Evolutionary conservation across 2,329 filamentous ascomycete species (phyloP).

Genomic region (Paracamarosporium sp.): DNA sequence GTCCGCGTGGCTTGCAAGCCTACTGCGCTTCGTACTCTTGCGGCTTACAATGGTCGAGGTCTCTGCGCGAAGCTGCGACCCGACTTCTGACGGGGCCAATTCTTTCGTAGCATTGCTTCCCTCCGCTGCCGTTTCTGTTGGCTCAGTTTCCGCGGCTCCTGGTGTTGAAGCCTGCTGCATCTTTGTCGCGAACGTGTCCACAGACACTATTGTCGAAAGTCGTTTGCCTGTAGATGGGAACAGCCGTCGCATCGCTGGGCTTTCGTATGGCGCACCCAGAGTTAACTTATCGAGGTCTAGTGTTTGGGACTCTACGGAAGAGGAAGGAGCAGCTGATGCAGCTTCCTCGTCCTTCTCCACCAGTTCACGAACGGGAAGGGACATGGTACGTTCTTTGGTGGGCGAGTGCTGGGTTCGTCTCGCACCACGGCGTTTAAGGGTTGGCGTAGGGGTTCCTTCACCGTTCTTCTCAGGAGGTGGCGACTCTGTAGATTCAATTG

Average conservation of each 20-base stretch:
- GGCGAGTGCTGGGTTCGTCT: slow-evolving; percentile 49
- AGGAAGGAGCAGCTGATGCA: slow-evolving; percentile 39
- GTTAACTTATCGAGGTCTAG: slow-evolving; percentile 40
- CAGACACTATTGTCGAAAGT: slow-evolving; percentile 65
- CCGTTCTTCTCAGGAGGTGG: slow-evolving; percentile 20
- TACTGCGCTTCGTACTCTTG: slow-evolving; percentile 62
- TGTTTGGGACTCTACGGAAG: slow-evolving; percentile 43
- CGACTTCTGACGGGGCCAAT: slow-evolving; percentile 35
- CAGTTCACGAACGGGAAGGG: slow-evolving; percentile 32
- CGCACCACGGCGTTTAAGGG: slow-evolving; percentile 48
- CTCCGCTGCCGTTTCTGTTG: slow-evolving; percentile 24
- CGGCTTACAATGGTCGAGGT: slow-evolving; percentile 48
- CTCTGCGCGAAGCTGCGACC: slow-evolving; percentile 37
- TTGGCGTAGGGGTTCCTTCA: slow-evolving; percentile 33
- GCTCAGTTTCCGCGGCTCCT: slow-evolving; percentile 33
- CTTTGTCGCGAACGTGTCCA: slow-evolving; percentile 57
- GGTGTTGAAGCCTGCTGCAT: slow-evolving; percentile 35
- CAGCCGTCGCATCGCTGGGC: slow-evolving; percentile 49
- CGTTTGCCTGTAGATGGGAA: slow-evolving; percentile 62
- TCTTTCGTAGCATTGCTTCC: slow-evolving; percentile 24
- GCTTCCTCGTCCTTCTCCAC: slow-evolving; percentile 31
- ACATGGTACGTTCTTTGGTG: slow-evolving; percentile 46
- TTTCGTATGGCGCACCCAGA: slow-evolving; percentile 42
- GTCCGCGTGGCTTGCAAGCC: slow-evolving; percentile 90
- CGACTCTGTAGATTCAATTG: slow-evolving; percentile 26